A percentile compares a stretch with the other conserved stretches of the same genome.
These are phyloP conservation scores for Lachnellula arida DNA, from an alignment of 2,329 filamentous ascomycete species.

Conservation along the genomic window DNA sequence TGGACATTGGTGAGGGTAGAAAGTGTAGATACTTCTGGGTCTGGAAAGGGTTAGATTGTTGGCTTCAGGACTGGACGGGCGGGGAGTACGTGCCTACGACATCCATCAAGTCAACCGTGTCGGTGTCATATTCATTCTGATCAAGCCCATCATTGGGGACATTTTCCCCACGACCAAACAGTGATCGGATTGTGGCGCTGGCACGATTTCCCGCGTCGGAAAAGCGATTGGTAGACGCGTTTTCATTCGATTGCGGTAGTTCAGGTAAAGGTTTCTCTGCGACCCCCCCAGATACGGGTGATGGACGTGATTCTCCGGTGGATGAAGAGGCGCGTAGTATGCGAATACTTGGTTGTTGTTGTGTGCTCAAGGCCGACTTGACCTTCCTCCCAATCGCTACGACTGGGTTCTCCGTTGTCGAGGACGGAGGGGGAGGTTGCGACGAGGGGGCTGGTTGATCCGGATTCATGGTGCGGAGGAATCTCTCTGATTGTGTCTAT, in stretches of 20 bases:
- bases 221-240: slow-evolving; percentile 10
- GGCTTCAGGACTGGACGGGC: neutral
- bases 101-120: slow-evolving; percentile 64
- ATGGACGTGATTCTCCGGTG: slow-evolving; percentile 1
- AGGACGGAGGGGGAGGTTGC: slow-evolving; percentile 7
- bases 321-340: slow-evolving; percentile 19
- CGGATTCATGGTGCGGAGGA: neutral
- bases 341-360: slow-evolving; percentile 24
- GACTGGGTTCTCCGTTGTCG: slow-evolving; percentile 22
- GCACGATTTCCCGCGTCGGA: too few relatives aligned
- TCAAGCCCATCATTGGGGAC: slow-evolving; percentile 7
- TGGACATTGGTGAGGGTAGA: slow-evolving; percentile 85
- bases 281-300: neutral
- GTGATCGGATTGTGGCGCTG: slow-evolving; percentile 4
- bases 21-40: slow-evolving; percentile 77
- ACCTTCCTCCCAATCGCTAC: slow-evolving; percentile 23
- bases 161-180: slow-evolving; percentile 10
- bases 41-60: slow-evolving; percentile 40
- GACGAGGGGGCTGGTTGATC: slow-evolving; percentile 10
- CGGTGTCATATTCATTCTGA: slow-evolving; percentile 50
- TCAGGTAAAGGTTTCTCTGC: slow-evolving; percentile 11
- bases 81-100: slow-evolving; percentile 51
- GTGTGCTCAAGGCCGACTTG: slow-evolving; percentile 17
- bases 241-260: slow-evolving; percentile 6
- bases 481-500: neutral